A percentile compares a stretch with the other conserved stretches of the same genome.
phyloP scores from a whole-genome alignment of 164 flowering plant genomes.

The Macadamia integrifolia region DNA sequence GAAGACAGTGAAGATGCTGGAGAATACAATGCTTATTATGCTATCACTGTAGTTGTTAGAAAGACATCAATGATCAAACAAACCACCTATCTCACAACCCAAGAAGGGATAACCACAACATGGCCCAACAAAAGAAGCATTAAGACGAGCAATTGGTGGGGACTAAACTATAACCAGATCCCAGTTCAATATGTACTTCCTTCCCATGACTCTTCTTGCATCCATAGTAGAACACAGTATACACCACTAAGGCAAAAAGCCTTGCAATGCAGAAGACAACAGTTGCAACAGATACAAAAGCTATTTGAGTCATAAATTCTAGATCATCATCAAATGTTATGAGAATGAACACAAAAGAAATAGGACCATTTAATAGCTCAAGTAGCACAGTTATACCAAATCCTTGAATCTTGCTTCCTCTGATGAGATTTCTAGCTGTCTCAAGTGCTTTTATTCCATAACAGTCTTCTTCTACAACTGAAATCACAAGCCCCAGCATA shows the following conservation, averaged over 20 bases:
- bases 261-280: conserved; percentile 12
- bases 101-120: too few species aligned
- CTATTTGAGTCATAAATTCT: not conserved
- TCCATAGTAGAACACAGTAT: conserved; percentile 15
- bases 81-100: too few species aligned
- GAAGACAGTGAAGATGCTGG: too few species aligned
- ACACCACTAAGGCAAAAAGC: conserved; percentile 10
- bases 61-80: too few species aligned
- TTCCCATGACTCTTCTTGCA: conserved; percentile 13
- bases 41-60: too few species aligned
- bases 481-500: conserved; percentile 16
- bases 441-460: conserved; percentile 15
- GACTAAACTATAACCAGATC: not conserved
- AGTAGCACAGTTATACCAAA: conserved; percentile 9
- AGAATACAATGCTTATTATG: too few species aligned
- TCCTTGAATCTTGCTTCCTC: conserved; percentile 21
- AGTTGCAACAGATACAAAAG: conserved; percentile 9
- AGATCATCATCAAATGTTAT: conserved; percentile 14
- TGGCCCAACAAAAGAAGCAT: not conserved
- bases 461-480: conserved; percentile 12
- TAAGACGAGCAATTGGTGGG: not conserved
- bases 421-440: conserved; percentile 15
- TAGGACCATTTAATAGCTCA: conserved; percentile 9
- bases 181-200: not conserved
- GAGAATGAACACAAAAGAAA: conserved; percentile 9